phyloP scores from a whole-genome alignment of 768 basidiomycete species.

The Lentinula boryana region DNA sequence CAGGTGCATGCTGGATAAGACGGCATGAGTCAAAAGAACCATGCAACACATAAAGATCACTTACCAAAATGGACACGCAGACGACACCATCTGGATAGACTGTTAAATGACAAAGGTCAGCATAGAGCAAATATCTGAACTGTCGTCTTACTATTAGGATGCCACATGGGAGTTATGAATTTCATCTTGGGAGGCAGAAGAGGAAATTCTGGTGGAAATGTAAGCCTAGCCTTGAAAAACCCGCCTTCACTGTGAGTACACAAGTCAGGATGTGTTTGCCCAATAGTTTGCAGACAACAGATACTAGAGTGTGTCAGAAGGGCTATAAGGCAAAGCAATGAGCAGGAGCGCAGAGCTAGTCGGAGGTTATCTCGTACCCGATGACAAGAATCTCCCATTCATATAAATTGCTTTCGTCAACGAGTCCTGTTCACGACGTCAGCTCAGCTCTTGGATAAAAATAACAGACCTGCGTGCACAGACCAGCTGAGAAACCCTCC shows the following conservation, averaged over 20 bases:
- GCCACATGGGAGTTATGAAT: constrained; percentile 94
- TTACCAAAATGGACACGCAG: constrained; percentile 91
- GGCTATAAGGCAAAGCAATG: constrained; percentile 41
- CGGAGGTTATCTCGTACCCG: constrained; percentile 48
- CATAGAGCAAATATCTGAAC: neutral
- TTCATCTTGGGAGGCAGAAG: constrained; percentile 92
- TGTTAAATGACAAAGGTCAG: constrained; percentile 21
- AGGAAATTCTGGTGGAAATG: constrained; percentile 89
- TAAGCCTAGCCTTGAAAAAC: constrained; percentile 86
- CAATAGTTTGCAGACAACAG: neutral
- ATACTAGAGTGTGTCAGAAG: constrained; percentile 90
- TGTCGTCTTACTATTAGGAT: constrained; percentile 84
- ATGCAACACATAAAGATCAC: constrained; percentile 13
- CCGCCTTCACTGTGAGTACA: constrained; percentile 73
- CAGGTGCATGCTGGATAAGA: constrained; percentile 76
- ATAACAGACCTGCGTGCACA: constrained; percentile 15
- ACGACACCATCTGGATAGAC: constrained; percentile 92
- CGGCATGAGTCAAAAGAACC: neutral
- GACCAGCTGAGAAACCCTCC: constrained; percentile 94
- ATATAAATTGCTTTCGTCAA: constrained; percentile 89
- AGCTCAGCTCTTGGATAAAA: constrained; percentile 17
- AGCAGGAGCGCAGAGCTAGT: constrained; percentile 4
- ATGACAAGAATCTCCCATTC: constrained; percentile 98
- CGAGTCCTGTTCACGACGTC: constrained; percentile 58
- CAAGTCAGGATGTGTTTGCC: constrained; percentile 12